phyloP scores from a whole-genome alignment of 441 rosid species.

The Hura crepitans region DNA sequence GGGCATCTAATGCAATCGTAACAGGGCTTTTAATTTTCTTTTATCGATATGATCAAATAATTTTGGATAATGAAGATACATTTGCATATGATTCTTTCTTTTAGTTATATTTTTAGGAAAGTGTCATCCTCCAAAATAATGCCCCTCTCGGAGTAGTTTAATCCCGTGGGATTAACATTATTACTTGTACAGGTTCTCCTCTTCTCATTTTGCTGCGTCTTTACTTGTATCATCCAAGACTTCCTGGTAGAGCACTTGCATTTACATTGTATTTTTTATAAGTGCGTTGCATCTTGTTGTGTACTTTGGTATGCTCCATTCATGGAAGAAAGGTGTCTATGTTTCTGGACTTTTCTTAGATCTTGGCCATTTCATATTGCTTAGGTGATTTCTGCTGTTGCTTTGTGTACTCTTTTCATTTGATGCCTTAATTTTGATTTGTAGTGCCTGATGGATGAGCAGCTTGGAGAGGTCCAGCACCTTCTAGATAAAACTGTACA shows the following conservation, averaged over 20 bases:
- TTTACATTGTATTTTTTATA: neutral
- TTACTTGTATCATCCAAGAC: neutral
- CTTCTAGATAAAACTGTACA: constrained; percentile 80
- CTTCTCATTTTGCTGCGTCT: neutral
- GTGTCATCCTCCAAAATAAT: neutral
- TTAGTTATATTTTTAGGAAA: neutral
- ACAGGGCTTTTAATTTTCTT: neutral
- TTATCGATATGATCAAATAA: neutral
- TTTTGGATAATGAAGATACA: neutral
- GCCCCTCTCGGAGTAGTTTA: neutral
- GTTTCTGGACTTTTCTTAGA: neutral
- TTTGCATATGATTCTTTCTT: neutral
- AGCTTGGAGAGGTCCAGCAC: constrained; percentile 53
- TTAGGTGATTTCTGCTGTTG: constrained; percentile 10
- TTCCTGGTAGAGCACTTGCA: neutral
- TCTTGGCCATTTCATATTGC: neutral
- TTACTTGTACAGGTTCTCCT: neutral
- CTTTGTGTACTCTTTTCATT: constrained; percentile 3
- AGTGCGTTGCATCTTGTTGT: neutral
- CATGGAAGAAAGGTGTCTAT: neutral
- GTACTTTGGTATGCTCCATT: neutral
- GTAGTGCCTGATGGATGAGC: constrained; percentile 56
- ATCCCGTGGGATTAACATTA: no score
- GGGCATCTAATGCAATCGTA: neutral
- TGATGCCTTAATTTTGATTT: constrained; percentile 27